phyloP scores from a whole-genome alignment of 345 rosid genomes.

The Eucalyptus guilfoylei region DNA sequence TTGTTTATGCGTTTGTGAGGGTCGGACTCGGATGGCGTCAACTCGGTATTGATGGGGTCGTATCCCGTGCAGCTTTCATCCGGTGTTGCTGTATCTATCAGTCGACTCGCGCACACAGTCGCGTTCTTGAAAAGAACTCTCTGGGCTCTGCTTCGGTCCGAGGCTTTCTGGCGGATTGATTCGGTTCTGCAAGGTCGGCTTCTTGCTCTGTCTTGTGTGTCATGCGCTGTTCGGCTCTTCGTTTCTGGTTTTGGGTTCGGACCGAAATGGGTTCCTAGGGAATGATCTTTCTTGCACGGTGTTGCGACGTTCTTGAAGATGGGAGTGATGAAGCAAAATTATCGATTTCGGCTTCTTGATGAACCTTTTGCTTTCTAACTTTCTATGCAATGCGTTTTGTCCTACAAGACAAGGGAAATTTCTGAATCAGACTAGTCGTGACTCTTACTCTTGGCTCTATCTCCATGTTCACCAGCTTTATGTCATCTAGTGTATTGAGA shows the following conservation, averaged over 20 bases:
- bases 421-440: background rate
- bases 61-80: background rate
- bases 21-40: background rate
- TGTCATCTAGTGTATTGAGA: background rate
- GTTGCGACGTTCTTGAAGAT: background rate
- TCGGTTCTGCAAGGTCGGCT: background rate
- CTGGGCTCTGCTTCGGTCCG: background rate
- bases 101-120: background rate
- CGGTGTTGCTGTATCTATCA: background rate
- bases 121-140: background rate
- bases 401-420: background rate
- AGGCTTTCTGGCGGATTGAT: background rate
- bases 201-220: background rate
- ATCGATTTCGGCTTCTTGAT: background rate
- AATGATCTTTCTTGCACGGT: background rate
- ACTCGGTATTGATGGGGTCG: background rate
- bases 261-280: background rate
- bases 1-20: background rate
- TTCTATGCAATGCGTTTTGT: background rate
- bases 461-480: background rate
- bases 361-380: background rate
- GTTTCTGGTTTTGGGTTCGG: background rate
- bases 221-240: background rate
- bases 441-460: background rate
- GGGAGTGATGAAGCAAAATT: background rate